Base-by-base conservation (phyloP, 2,329 filamentous ascomycete genomes). In the Leptoxyphium fumago region DNA sequence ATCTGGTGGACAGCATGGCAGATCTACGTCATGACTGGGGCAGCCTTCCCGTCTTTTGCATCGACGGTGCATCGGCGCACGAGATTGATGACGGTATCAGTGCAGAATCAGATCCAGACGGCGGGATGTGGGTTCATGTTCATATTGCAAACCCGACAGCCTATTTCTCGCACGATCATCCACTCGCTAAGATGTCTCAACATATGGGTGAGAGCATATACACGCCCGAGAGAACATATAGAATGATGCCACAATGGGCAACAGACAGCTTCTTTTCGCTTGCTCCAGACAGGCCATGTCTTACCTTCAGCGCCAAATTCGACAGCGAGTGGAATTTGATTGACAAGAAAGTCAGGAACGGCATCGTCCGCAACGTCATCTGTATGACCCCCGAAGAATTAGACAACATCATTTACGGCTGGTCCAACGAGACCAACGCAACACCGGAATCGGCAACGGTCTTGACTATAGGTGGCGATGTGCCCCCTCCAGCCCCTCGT, bases 41-140 rank as follows among this genome's bases (percentile, higher is more conserved):
- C 0, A 54, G 69, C n/a, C 56, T 75, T 17, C 73, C 71, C 0
- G 73, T 83, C 1, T 88, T 79, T 57, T 86, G 82, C 51, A 83
- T 93, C 47, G 84, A 93, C 55, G 71, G 74, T 26, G 68, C 70
- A 15, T 64, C 63, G 30, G 82, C 85, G 0, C 66, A 72, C 26
- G 78, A 89, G 52, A 82, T 91, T 46, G 84, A 93, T 52, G 84
- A 93, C 56, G 84, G 80, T 1, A 64, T 93, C 8, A 89, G 84
- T 1, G 56, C 91, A 7, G 79, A 86, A 55, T 55, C 51, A 17
- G 52, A 46, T 28, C 28, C 42, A 2, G 47, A 53, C 36, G 69
- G 15, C 58, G 69, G 42, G 18, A 15, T 11, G 13, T 91, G 84
- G 84, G 67, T 89, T 28, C 83, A 87, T 55, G 64, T 86, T 29